Evolutionary conservation across 495 filamentous ascomycete genomes (phyloP), one percentile per base, ranked within the genome.

Genomic region (Neurospora tetraspora): DNA sequence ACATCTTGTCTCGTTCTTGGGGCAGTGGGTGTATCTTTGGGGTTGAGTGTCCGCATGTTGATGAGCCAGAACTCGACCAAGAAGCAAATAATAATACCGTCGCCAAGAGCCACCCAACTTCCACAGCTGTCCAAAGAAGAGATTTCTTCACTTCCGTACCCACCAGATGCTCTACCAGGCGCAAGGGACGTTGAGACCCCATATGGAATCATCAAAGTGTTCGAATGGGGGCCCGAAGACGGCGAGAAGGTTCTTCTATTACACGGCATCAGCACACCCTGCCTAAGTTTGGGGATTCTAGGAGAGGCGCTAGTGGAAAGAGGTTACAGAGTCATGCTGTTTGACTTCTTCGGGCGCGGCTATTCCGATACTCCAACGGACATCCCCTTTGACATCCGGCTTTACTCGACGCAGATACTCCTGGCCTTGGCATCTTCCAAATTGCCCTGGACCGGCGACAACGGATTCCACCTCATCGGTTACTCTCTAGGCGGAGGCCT

Each of bases 401-500:
- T 97, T 3, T 96, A 92, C 79, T 85, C 88, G 20, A 87, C 88
- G 2, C 91, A 94, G 80, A 92, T 96, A 43, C 79, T 94, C 69
- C 85, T 92, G 68, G 91, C 87, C 9, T 81, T 96, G 47, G 82
- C 87, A 18, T 92, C 92, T 4, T 94, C 91, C 3, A 81, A 83
- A 3, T 81, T 87, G 39, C 42, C 81, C 2, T 86, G 85, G 85
- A 84, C 81, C 2, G 85, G 85, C 10, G 76, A 81, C 18, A 77
- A 81, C 42, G 81, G 74, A 74, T 93, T 97, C 78, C 88, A 88
- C 37, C 76, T 97, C 12, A 82, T 94, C 20, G 94, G 94, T 1
- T 97, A 95, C 79, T 95, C 92, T 0, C 86, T 97, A 11, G 93
- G 94, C 31, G 94, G 94, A 45, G 92, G 90, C 16, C 87, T 97